Base-by-base conservation (phyloP, 805 yeast genomes). In the Metschnikowia bowlesiae region DNA sequence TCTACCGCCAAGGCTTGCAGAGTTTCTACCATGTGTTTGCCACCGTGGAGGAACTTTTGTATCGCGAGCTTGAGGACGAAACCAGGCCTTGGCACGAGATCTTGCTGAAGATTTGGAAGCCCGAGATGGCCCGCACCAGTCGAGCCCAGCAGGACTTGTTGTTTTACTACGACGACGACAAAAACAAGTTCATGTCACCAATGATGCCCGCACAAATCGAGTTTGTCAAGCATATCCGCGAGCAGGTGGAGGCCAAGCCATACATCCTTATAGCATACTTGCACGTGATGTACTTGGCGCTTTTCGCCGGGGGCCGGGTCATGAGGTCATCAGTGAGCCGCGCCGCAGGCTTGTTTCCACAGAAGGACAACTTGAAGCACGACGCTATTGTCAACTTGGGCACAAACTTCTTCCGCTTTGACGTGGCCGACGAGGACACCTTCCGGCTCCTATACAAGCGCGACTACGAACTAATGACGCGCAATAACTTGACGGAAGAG, bases 221-320 rank as follows among this genome's bases (percentile, higher is more conserved):
- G 35, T 86, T 84, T 59, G 76, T 75, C 31, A 65, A 83, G 36
- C 89, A 85, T 62, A 85, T 88, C 49, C 68, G 72, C 36, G 63
- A 68, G 44, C 75, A 74, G 8, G 78, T 85, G 34, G 62, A 62
- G 39, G 82, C 78, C 41, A 83, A 84, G 61, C 96, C 96, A 7
- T 80, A 85, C 57, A 66, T 87, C 18, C 66, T 88, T 35, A 71
- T 88, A 43, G 94, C 96, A 5, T 88, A 88, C 66, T 81, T 89
- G 71, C 96, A 88, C 64, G 94, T 87, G 44, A 77, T 88, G 81
- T 88, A 88, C 67, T 70, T 88, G 62, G 96, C 94, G 0, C 75
- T 88, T 46, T 88, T 88, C 70, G 96, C 96, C 1, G 96, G 96
- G 46, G 96, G 95, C 14, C 75, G 83, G 54, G 74, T 88, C 33